A percentile compares a stretch with the other conserved stretches of the same genome.
Conservation (phyloP, 768 basidiomycete genomes). For the Agrocybe praecox region DNA sequence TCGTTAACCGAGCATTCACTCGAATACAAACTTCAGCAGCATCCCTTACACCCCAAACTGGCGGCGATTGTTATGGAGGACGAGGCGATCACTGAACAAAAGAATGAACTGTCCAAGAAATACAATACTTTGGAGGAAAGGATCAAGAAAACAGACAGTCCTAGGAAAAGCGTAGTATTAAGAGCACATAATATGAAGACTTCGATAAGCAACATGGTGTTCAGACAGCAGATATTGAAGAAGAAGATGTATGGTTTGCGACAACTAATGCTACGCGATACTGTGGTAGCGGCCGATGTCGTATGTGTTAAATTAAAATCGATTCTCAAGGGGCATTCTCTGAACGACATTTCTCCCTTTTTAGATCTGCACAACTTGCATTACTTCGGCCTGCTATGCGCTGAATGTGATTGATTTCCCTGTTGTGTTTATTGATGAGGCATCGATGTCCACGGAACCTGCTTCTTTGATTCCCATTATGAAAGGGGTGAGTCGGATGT, state of each 20-base stretch:
- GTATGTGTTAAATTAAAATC: constrained; percentile 45
- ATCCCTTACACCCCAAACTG: constrained; percentile 53
- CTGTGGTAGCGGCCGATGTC: constrained; percentile 71
- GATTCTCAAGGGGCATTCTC: too few relatives aligned
- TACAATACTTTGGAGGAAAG: constrained; percentile 20
- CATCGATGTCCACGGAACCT: constrained; percentile 95
- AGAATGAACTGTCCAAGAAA: constrained; percentile 15
- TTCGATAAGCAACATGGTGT: constrained; percentile 27
- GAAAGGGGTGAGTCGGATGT: constrained; percentile 74
- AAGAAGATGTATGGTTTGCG: constrained; percentile 55
- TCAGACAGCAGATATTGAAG: constrained; percentile 28
- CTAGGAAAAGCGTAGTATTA: constrained; percentile 15
- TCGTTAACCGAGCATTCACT: constrained; percentile 61
- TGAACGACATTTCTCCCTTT: not conserved
- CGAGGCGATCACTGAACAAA: constrained; percentile 19
- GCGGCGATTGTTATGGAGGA: constrained; percentile 42
- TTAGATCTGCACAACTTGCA: constrained; percentile 89
- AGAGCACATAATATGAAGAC: constrained; percentile 34
- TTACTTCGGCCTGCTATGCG: constrained; percentile 68
- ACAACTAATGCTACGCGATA: constrained; percentile 64
- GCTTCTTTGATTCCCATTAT: constrained; percentile 89
- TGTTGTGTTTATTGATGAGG: constrained; percentile 92
- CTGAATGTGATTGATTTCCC: constrained; percentile 85
- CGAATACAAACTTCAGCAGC: constrained; percentile 61
- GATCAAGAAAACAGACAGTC: constrained; percentile 6